phyloP scores from a whole-genome alignment of 129 eudicot species.

The Mikania micrantha region DNA sequence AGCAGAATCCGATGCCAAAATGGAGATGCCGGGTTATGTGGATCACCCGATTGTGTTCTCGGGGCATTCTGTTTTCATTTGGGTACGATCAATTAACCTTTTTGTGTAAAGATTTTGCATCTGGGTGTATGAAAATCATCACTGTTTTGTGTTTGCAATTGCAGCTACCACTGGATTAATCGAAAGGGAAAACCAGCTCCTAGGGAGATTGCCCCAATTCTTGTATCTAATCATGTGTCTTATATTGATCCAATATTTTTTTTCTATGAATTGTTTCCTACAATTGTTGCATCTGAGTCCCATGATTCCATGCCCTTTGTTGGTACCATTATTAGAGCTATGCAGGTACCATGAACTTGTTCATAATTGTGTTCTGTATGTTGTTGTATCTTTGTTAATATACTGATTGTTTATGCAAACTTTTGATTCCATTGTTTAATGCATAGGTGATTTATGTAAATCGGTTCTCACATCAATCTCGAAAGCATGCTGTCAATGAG shows the following conservation, averaged over 20 bases:
- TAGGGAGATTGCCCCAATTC: constrained; percentile 81
- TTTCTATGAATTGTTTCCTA: constrained; percentile 85
- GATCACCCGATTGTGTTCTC: constrained; percentile 65
- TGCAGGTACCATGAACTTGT: constrained; percentile 65
- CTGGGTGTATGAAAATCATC: not conserved
- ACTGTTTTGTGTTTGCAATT: constrained; percentile 37
- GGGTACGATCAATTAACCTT: constrained; percentile 44
- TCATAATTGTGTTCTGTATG: not conserved
- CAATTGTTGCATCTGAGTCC: constrained; percentile 92
- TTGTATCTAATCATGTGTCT: constrained; percentile 98
- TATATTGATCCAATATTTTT: constrained; percentile 90
- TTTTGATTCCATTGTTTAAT: not conserved
- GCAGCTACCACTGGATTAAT: constrained; percentile 93
- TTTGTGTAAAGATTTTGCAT: not conserved
- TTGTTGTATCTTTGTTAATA: not conserved
- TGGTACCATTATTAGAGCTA: constrained; percentile 97
- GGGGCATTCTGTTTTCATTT: constrained; percentile 80
- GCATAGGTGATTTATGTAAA: constrained; percentile 88
- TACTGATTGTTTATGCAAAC: constrained; percentile 4
- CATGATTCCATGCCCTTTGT: constrained; percentile 97
- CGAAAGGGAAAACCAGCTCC: constrained; percentile 94
- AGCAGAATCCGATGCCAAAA: constrained; percentile 74
- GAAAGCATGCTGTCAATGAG: constrained; percentile 84
- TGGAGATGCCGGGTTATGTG: constrained; percentile 92
- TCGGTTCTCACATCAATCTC: constrained; percentile 74